Evolutionary conservation across 202 grass and related monocot species (phyloP).

Genomic region (Zizania palustris): DNA sequence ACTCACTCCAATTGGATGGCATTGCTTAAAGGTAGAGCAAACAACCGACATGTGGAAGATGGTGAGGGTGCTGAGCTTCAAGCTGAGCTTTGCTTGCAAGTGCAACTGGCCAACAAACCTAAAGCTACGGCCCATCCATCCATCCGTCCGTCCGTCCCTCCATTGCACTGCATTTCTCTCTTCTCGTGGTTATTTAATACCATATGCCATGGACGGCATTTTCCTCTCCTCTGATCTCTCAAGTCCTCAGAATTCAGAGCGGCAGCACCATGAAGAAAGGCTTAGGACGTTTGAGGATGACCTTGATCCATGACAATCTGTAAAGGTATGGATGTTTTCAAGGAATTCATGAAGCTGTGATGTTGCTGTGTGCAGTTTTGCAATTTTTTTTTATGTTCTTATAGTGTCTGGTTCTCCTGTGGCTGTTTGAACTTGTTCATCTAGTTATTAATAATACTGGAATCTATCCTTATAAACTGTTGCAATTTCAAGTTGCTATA

Average conservation of each 20-base stretch:
- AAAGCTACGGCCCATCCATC: conserved; percentile 55
- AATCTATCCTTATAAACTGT: not conserved
- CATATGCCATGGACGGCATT: conserved; percentile 12
- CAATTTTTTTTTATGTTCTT: not conserved
- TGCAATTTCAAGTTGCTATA: not conserved
- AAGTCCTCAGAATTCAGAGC: conserved; percentile 2
- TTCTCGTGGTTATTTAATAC: conserved; percentile 47
- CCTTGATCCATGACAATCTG: not conserved
- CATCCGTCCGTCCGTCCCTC: conserved; percentile 29
- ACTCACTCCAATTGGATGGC: conserved; percentile 20
- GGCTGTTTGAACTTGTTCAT: not conserved
- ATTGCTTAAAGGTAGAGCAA: conserved; percentile 54
- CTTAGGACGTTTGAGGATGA: not conserved
- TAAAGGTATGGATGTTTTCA: conserved; percentile 33
- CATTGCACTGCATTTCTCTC: conserved; percentile 30
- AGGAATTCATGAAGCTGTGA: not conserved
- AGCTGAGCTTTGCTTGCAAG: conserved; percentile 47
- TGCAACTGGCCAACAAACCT: conserved; percentile 63
- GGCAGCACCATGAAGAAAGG: conserved; percentile 3
- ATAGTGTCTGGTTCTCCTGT: not conserved
- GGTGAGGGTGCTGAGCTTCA: conserved; percentile 46
- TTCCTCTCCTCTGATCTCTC: conserved; percentile 18
- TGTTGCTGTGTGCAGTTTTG: not conserved
- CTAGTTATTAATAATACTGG: conserved; percentile 3
- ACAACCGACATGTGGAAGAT: conserved; percentile 42